These are phyloP conservation scores for Fraxinus latifolia DNA, from an alignment of 305 asterid genomes.

Conservation along the genomic window DNA sequence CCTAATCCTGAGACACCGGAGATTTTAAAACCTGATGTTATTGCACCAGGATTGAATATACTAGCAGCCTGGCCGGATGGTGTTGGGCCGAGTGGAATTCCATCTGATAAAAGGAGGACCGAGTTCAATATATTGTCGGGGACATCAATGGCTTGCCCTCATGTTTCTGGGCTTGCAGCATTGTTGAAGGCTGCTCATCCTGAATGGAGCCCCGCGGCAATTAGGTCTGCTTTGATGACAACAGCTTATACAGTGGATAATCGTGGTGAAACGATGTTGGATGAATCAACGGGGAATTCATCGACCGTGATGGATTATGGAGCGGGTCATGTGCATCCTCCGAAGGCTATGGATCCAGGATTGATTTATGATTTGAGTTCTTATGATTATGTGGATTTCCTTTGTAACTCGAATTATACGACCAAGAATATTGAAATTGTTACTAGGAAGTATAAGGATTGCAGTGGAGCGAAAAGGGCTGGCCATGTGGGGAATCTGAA, in stretches of 20 bases:
- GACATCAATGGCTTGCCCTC: constrained; percentile 96
- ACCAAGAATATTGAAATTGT: constrained; percentile 49
- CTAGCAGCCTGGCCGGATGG: constrained; percentile 88
- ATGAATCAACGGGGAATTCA: constrained; percentile 70
- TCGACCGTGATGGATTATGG: constrained; percentile 85
- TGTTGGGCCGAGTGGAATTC: constrained; percentile 71
- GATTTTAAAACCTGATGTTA: constrained; percentile 75
- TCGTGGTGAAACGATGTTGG: constrained; percentile 63
- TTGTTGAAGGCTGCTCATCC: constrained; percentile 90
- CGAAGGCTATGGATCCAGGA: constrained; percentile 89
- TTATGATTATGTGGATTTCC: constrained; percentile 67
- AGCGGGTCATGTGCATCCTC: constrained; percentile 86
- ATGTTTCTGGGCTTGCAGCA: constrained; percentile 79
- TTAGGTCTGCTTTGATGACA: constrained; percentile 87
- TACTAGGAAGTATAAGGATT: constrained; percentile 53
- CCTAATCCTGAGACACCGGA: constrained; percentile 84
- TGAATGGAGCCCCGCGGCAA: constrained; percentile 88
- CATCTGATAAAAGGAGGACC: constrained; percentile 57
- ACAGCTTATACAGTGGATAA: constrained; percentile 71
- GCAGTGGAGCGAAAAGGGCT: constrained; percentile 64
- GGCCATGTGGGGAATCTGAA: constrained; percentile 81
- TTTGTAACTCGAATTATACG: constrained; percentile 78
- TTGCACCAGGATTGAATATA: constrained; percentile 91
- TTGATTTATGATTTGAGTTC: constrained; percentile 61
- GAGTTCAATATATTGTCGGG: constrained; percentile 84